These are phyloP conservation scores for Darksidea phi DNA, from an alignment of 495 filamentous ascomycete genomes.

Conservation along the genomic window DNA sequence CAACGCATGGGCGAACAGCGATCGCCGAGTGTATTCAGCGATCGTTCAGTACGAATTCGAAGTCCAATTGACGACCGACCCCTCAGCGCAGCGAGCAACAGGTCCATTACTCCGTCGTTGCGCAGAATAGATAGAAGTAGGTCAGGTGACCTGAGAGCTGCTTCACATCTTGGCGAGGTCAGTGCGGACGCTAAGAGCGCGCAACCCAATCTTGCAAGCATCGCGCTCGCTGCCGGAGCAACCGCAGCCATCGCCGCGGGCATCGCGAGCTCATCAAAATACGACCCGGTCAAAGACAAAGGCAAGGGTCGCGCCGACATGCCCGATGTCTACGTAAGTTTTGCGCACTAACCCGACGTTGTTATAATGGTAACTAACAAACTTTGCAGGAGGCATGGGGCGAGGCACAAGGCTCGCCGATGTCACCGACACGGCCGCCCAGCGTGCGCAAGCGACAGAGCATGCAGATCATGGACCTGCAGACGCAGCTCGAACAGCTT, in stretches of 20 bases:
- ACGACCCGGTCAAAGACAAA: slow-evolving; percentile 79
- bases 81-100: slow-evolving; percentile 58
- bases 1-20: slow-evolving; percentile 37
- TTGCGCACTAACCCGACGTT: slow-evolving; percentile 5
- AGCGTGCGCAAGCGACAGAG: slow-evolving; percentile 90
- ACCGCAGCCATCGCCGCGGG: slow-evolving; percentile 46
- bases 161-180: slow-evolving; percentile 51
- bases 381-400: slow-evolving; percentile 81
- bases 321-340: slow-evolving; percentile 91
- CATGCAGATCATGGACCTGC: slow-evolving; percentile 90
- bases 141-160: slow-evolving; percentile 77
- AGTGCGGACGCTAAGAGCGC: slow-evolving; percentile 31
- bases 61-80: slow-evolving; percentile 62
- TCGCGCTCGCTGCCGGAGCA: slow-evolving; percentile 33
- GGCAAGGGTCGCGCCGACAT: slow-evolving; percentile 82
- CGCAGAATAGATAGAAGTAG: slow-evolving; percentile 69
- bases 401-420: slow-evolving; percentile 84
- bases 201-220: slow-evolving; percentile 33
- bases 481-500: slow-evolving; percentile 72
- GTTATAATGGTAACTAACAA: slow-evolving; percentile 21
- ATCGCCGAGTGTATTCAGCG: slow-evolving; percentile 45
- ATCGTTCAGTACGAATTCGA: slow-evolving; percentile 50
- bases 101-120: slow-evolving; percentile 62
- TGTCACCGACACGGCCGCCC: slow-evolving; percentile 91
- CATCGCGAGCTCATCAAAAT: slow-evolving; percentile 58